Conservation (phyloP, 2,329 filamentous ascomycete genomes). For the Aspergillus awamori region DNA sequence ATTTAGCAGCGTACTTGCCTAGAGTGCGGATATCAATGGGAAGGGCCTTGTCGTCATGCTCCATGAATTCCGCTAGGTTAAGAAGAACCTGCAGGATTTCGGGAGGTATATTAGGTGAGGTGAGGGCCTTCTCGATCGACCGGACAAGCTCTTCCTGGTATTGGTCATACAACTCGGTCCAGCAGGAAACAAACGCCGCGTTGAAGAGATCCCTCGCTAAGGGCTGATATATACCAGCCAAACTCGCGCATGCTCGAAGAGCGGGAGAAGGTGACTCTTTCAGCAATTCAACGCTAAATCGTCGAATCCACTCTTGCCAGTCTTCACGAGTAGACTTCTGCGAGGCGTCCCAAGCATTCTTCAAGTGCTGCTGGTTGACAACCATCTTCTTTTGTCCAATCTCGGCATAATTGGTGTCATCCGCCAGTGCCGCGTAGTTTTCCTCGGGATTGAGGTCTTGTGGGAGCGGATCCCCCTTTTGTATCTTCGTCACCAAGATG, state of each 20-base stretch:
- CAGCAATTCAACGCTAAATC: constrained; percentile 92
- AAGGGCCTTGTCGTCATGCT: constrained; percentile 97
- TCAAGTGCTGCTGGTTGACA: constrained; percentile 96
- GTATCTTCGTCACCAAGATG: constrained; percentile 85
- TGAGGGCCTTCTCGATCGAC: constrained; percentile 93
- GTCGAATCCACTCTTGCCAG: constrained; percentile 98
- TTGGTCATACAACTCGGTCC: constrained; percentile 95
- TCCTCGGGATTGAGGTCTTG: constrained; percentile 90
- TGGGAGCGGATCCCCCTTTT: constrained; percentile 92
- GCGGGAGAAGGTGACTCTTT: constrained; percentile 96
- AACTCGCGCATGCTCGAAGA: constrained; percentile 84
- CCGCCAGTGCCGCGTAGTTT: constrained; percentile 73
- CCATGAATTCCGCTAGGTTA: constrained; percentile 99
- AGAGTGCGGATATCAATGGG: constrained; percentile 96
- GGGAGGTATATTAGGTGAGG: constrained; percentile 91
- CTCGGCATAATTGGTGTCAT: constrained; percentile 81
- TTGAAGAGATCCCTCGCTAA: constrained; percentile 95
- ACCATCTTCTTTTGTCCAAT: constrained; percentile 91
- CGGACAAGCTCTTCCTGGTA: constrained; percentile 96
- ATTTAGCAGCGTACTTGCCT: constrained; percentile 91
- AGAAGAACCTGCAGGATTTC: constrained; percentile 92
- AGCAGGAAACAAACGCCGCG: constrained; percentile 97
- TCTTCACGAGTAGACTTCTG: constrained; percentile 98
- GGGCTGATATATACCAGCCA: constrained; percentile 89
- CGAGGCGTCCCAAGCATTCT: constrained; percentile 94